Percentiles rank a stretch among this genome's conserved stretches.
phyloP scores from a whole-genome alignment of 164 flowering plant genomes.

The Tinospora cordifolia region DNA sequence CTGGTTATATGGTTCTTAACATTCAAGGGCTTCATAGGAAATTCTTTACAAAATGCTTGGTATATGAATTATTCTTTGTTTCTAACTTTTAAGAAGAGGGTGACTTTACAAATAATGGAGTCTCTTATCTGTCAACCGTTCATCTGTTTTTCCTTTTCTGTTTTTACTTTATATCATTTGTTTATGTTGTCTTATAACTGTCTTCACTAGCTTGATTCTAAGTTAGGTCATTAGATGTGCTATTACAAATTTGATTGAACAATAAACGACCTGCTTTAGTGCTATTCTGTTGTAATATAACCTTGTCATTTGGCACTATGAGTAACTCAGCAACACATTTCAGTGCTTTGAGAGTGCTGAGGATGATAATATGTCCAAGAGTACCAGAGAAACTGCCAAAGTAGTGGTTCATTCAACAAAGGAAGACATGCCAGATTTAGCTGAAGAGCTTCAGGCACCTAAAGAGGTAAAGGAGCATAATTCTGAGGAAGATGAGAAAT shows the following conservation, averaged over 20 bases:
- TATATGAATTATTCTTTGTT: no score
- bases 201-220: neutral
- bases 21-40: no score
- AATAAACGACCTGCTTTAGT: neutral
- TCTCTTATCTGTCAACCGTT: neutral
- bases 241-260: neutral
- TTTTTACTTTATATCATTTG: neutral
- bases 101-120: no score
- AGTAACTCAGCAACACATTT: conserved; percentile 1
- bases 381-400: conserved; percentile 16
- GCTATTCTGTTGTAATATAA: neutral
- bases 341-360: conserved; percentile 32
- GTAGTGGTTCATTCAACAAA: conserved; percentile 10
- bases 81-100: no score
- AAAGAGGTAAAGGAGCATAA: conserved; percentile 26
- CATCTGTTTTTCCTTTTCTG: neutral
- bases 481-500: conserved; percentile 36
- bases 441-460: conserved; percentile 23
- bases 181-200: neutral
- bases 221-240: neutral
- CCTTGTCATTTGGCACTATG: neutral
- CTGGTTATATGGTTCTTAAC: no score
- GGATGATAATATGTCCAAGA: conserved; percentile 25
- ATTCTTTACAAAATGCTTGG: no score
- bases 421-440: conserved; percentile 20